Conservation (phyloP, 2,329 filamentous ascomycete species). For the Orbilia ellipsospora region DNA sequence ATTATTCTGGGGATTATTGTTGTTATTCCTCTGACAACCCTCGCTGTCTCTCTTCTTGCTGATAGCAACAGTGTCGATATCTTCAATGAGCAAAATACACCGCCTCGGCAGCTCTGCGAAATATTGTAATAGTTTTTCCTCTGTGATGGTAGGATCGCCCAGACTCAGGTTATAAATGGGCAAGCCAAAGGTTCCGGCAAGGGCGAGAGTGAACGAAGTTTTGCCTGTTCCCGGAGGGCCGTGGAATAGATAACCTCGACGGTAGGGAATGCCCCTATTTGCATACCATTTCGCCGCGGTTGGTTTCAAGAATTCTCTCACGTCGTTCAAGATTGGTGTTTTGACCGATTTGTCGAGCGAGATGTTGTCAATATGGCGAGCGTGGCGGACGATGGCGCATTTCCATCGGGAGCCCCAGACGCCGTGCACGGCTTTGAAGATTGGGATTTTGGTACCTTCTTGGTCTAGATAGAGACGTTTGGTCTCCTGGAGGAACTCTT, state of each 20-base stretch:
- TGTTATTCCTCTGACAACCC: slow-evolving; percentile 53
- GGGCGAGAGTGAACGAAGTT: slow-evolving; percentile 62
- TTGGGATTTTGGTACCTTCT: slow-evolving; percentile 59
- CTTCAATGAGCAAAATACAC: slow-evolving; percentile 64
- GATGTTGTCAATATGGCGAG: slow-evolving; percentile 73
- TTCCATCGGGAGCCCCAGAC: slow-evolving; percentile 65
- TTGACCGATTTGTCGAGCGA: slow-evolving; percentile 56
- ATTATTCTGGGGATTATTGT: neutral
- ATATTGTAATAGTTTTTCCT: slow-evolving; percentile 60
- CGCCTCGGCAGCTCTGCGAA: slow-evolving; percentile 61
- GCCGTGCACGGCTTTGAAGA: slow-evolving; percentile 59
- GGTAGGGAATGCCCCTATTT: slow-evolving; percentile 59
- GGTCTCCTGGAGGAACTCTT: slow-evolving; percentile 60
- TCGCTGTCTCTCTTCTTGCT: slow-evolving; percentile 62
- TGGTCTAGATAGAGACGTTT: slow-evolving; percentile 59
- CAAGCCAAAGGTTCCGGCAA: slow-evolving; percentile 62
- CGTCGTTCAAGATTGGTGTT: slow-evolving; percentile 59
- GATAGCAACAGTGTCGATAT: slow-evolving; percentile 66
- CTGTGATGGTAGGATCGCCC: slow-evolving; percentile 64
- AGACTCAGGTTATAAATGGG: slow-evolving; percentile 63
- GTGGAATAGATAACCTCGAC: slow-evolving; percentile 63
- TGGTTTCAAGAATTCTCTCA: slow-evolving; percentile 62
- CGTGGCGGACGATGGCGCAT: slow-evolving; percentile 70
- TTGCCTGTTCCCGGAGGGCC: slow-evolving; percentile 64
- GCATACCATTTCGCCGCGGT: slow-evolving; percentile 60